phyloP scores from a whole-genome alignment of 495 filamentous ascomycete species.

The Lophiostoma macrostomum region DNA sequence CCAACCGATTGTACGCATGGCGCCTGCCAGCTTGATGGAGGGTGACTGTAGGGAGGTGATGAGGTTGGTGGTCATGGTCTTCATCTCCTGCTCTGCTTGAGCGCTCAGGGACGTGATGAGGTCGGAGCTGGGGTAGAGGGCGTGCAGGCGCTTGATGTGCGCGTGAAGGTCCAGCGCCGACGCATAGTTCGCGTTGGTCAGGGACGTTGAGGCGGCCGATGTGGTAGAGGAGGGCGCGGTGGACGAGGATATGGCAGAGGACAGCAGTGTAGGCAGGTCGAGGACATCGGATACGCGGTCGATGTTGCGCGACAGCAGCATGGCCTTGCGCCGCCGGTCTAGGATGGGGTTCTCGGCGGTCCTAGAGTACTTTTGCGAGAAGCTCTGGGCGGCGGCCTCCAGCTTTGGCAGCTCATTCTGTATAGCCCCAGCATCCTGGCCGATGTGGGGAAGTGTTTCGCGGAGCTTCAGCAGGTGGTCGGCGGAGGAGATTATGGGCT shows the following conservation, averaged over 20 bases:
- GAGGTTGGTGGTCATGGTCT: slow-evolving; percentile 80
- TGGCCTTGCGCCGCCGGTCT: slow-evolving; percentile 71
- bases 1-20: slow-evolving; percentile 90
- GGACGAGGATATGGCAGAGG: slow-evolving; percentile 65
- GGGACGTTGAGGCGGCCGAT: slow-evolving; percentile 43
- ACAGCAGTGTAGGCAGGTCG: slow-evolving; percentile 82
- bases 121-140: slow-evolving; percentile 73
- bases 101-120: slow-evolving; percentile 68
- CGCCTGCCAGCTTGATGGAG: slow-evolving; percentile 81
- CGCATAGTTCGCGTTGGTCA: slow-evolving; percentile 73
- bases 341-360: slow-evolving; percentile 69
- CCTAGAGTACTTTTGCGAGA: slow-evolving; percentile 80
- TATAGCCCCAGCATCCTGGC: slow-evolving; percentile 60
- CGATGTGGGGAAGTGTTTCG: slow-evolving; percentile 63
- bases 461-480: slow-evolving; percentile 70
- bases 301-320: slow-evolving; percentile 84
- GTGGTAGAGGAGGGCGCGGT: slow-evolving; percentile 38
- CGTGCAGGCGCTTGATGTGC: slow-evolving; percentile 86
- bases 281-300: slow-evolving; percentile 88
- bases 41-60: slow-evolving; percentile 72
- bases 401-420: slow-evolving; percentile 71
- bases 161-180: slow-evolving; percentile 87
- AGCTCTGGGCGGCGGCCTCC: slow-evolving; percentile 72
- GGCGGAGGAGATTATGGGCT: slow-evolving; percentile 76
- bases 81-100: slow-evolving; percentile 86